Conservation (phyloP, 768 basidiomycete species). For the Lentinula sp. region DNA sequence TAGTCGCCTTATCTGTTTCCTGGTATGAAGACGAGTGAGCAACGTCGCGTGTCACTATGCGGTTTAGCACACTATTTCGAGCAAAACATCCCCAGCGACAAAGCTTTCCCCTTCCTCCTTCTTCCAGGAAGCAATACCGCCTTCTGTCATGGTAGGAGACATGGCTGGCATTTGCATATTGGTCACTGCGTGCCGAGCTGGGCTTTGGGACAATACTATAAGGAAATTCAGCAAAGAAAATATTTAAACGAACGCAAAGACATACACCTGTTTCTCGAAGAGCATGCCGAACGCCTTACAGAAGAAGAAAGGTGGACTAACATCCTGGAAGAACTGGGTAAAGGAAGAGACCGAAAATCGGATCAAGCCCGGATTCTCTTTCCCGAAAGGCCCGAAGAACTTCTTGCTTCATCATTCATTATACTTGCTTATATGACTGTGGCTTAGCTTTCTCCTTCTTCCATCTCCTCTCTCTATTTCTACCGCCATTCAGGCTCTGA, state of each 20-base stretch:
- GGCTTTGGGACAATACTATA: conserved; percentile 50
- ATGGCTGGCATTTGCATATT: conserved; percentile 92
- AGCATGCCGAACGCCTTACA: background rate
- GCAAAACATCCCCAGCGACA: conserved; percentile 73
- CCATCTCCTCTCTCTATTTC: conserved; percentile 1
- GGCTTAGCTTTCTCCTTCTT: background rate
- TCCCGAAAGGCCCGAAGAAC: background rate
- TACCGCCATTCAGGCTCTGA: background rate
- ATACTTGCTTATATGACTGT: background rate
- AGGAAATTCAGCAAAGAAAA: background rate
- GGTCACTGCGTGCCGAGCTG: conserved; percentile 54
- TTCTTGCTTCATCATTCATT: background rate
- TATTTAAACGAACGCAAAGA: background rate
- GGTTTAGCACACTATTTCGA: conserved; percentile 70
- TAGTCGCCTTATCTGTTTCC: conserved; percentile 95
- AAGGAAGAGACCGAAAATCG: background rate
- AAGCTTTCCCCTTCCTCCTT: conserved; percentile 80
- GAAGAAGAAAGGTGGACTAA: background rate
- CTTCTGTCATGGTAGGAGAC: conserved; percentile 97
- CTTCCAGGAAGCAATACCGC: conserved; percentile 89
- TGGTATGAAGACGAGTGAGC: conserved; percentile 20
- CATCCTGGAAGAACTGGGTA: background rate
- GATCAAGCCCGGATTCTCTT: background rate
- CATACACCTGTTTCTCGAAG: background rate
- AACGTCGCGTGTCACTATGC: background rate